Evolutionary conservation across 2,329 filamentous ascomycete genomes (phyloP).

Genomic region (Fusarium albidum): DNA sequence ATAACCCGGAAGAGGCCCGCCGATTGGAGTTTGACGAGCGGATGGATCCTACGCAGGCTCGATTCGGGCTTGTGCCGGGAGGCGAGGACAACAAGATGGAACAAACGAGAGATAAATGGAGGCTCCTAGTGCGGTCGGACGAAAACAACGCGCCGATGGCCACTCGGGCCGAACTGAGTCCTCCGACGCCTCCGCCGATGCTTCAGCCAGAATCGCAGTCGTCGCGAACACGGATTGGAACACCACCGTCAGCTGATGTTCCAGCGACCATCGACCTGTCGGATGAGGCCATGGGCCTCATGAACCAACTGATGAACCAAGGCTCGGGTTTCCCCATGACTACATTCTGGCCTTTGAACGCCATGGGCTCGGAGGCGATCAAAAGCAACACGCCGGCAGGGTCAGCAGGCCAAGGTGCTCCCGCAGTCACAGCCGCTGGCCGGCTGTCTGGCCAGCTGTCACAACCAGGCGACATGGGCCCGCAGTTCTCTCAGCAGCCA

Average conservation of each 20-base stretch:
- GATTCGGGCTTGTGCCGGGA: conserved; percentile 58
- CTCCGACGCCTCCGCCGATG: conserved; percentile 22
- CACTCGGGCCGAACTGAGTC: conserved; percentile 18
- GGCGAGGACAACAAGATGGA: conserved; percentile 57
- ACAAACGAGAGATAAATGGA: conserved; percentile 59
- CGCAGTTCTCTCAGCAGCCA: conserved; percentile 25
- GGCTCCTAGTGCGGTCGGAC: conserved; percentile 54
- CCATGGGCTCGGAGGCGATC: conserved; percentile 29
- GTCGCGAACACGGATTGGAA: conserved; percentile 29
- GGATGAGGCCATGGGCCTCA: conserved; percentile 41
- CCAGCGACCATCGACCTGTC: conserved; percentile 40
- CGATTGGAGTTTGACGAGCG: conserved; percentile 60
- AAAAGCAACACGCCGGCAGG: conserved; percentile 15
- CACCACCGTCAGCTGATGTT: conserved; percentile 20
- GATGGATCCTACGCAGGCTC: conserved; percentile 51
- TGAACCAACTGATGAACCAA: conserved; percentile 34
- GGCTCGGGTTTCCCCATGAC: conserved; percentile 22
- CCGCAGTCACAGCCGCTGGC: neutral
- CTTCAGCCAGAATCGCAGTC: conserved; percentile 20
- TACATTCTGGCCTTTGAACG: conserved; percentile 37
- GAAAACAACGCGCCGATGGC: conserved; percentile 30
- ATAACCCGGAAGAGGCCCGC: conserved; percentile 57
- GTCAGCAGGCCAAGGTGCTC: conserved; percentile 1
- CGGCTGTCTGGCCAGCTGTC: conserved; percentile 7
- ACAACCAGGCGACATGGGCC: conserved; percentile 15